These are phyloP conservation scores for Chrysochromulina tobinii DNA, from an alignment of 78 protist species.

Conservation along the genomic window DNA sequence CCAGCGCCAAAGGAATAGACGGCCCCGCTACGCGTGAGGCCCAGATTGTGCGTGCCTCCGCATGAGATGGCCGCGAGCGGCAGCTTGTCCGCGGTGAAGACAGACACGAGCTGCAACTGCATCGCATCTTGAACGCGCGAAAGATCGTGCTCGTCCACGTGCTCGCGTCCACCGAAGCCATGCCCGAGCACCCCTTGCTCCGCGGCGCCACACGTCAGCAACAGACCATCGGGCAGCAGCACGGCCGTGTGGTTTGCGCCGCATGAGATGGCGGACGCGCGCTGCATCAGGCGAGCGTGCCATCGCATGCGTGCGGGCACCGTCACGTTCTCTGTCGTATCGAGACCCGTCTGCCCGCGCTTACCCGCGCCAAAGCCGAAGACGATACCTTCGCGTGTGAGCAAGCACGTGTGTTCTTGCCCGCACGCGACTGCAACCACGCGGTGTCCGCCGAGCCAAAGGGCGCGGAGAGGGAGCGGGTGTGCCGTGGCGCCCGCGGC, in stretches of 20 bases:
- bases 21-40: too few relatives aligned
- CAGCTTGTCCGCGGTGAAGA: too few relatives aligned
- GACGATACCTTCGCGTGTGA: neutral
- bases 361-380: neutral
- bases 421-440: neutral
- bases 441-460: neutral
- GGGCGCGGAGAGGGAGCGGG: neutral
- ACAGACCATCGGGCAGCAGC: neutral
- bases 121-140: too few relatives aligned
- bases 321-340: neutral
- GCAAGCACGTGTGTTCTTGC: neutral
- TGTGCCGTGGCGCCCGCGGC: neutral
- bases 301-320: neutral
- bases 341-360: neutral
- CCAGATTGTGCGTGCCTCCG: neutral
- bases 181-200: neutral
- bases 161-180: neutral
- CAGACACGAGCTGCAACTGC: too few relatives aligned
- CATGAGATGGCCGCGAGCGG: too few relatives aligned
- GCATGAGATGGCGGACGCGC: neutral
- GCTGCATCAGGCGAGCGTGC: neutral
- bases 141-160: too few relatives aligned
- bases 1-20: neutral
- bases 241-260: neutral
- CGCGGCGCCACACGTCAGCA: neutral